Evolutionary conservation across 2,329 filamentous ascomycete genomes (phyloP), one percentile per base, ranked within the genome.

Genomic region (Emydomyces testavorans): DNA sequence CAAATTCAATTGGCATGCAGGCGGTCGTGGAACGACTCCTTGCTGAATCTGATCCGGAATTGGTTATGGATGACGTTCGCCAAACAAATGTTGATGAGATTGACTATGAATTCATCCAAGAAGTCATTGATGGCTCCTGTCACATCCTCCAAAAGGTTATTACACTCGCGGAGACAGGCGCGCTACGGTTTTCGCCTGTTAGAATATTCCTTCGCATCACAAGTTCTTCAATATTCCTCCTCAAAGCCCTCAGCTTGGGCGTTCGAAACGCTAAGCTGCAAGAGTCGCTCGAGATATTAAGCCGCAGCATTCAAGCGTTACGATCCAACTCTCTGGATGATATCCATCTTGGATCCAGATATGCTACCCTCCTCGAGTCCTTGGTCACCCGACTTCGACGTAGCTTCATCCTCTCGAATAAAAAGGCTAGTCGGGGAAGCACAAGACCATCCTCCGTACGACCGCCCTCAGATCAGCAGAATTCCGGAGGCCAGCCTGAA

Each of bases 61-160:
- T 58, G 46, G 53, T 57, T 45, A 23, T 56, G 41, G 55, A 63
- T 38, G 32, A 70, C 59, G 60, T 70, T 31, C 56, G 70, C 8
- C 59, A 67, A 10, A 62, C 71, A 53, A 64, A 66, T 40, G 65
- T 73, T 18, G 70, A 73, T 48, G 64, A 69, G 1, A 66, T 67
- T 40, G 74, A 78, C 53, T 76, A 74, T 47, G 68, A 71, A 29
- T 77, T 76, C 52, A 75, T 77, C 11, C 70, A 72, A 56, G 73
- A 76, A 56, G 75, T 77, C 1, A 72, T 76, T 2, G 71, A 76
- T 16, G 72, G 71, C 1, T 74, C 71, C 50, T 71, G 71, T 37
- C 65, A 74, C 45, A 74, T 75, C 23, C 59, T 77, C 2, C 62
- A 71, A 40, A 74, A 71, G 41, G 71, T 73, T 2, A 69, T 65